Percentiles rank a stretch among this genome's conserved stretches.
Conservation (phyloP, 192 early-diverging fungal genomes). For the Podila horticola region DNA sequence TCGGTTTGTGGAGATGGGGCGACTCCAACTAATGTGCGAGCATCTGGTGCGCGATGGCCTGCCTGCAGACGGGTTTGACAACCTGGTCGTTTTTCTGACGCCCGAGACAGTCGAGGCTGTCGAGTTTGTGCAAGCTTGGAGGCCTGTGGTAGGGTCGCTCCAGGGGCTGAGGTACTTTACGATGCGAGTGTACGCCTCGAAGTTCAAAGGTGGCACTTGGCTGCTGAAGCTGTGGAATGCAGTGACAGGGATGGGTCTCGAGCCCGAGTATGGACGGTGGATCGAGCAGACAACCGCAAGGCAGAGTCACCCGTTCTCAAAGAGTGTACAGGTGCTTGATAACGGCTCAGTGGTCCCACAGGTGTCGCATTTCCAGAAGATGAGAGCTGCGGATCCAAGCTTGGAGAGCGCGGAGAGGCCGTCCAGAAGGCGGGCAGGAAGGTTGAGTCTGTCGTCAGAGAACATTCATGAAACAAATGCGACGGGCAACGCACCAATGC, state of each 20-base stretch:
- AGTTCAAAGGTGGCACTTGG: neutral
- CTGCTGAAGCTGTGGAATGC: neutral
- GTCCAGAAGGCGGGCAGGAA: neutral
- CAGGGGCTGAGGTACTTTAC: neutral
- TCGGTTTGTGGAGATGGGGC: neutral
- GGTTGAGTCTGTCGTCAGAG: neutral
- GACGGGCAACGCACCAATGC: neutral
- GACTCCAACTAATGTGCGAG: neutral
- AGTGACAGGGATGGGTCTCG: constrained; percentile 1
- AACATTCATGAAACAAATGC: constrained; percentile 2
- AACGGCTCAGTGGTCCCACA: neutral
- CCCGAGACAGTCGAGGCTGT: neutral
- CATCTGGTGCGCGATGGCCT: neutral
- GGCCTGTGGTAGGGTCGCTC: neutral
- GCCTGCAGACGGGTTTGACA: neutral
- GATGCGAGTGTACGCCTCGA: neutral
- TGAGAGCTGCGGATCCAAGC: neutral
- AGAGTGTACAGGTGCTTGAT: neutral
- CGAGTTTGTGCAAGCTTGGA: neutral
- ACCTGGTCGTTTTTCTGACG: neutral
- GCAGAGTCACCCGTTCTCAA: neutral
- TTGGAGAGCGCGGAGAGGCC: neutral
- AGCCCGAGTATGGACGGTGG: constrained; percentile 1
- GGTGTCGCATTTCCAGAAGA: neutral
- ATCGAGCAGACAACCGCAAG: neutral